Conservation (phyloP, 768 basidiomycete genomes). For the Wakefieldia striispora region DNA sequence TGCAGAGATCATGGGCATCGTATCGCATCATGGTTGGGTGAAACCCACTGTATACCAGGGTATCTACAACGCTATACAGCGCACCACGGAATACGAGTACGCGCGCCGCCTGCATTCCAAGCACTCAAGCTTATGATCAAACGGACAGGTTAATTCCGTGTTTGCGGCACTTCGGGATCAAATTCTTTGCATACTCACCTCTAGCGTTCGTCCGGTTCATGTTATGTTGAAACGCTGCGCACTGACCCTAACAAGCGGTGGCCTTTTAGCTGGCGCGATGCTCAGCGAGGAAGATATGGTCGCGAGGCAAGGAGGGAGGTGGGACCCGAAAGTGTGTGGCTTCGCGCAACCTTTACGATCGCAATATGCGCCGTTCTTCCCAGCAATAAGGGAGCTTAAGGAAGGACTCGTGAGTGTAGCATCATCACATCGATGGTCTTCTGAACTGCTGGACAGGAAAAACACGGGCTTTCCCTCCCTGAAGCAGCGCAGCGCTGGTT, state of each 20-base stretch:
- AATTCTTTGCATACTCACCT: conserved; percentile 32
- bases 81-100: conserved; percentile 37
- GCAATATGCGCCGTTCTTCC: conserved; percentile 12
- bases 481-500: conserved; percentile 15
- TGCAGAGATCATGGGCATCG: conserved; percentile 45
- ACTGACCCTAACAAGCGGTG: conserved; percentile 8
- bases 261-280: conserved; percentile 14
- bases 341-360: conserved; percentile 8
- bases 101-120: not conserved
- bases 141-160: conserved; percentile 36
- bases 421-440: not conserved
- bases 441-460: conserved; percentile 5
- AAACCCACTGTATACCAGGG: conserved; percentile 50
- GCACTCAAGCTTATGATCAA: conserved; percentile 2
- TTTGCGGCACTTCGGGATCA: conserved; percentile 40
- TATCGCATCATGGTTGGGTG: conserved; percentile 44
- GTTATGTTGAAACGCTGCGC: not conserved
- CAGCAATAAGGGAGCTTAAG: conserved; percentile 13
- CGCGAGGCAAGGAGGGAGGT: conserved; percentile 9
- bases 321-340: conserved; percentile 14
- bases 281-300: conserved; percentile 10
- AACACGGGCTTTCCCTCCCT: conserved; percentile 5
- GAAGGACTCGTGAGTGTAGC: conserved; percentile 6
- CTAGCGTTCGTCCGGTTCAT: conserved; percentile 5
- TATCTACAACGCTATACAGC: conserved; percentile 44